Evolutionary conservation across 208 protist species (phyloP).

Genomic region (Leishmania tarentolae): DNA sequence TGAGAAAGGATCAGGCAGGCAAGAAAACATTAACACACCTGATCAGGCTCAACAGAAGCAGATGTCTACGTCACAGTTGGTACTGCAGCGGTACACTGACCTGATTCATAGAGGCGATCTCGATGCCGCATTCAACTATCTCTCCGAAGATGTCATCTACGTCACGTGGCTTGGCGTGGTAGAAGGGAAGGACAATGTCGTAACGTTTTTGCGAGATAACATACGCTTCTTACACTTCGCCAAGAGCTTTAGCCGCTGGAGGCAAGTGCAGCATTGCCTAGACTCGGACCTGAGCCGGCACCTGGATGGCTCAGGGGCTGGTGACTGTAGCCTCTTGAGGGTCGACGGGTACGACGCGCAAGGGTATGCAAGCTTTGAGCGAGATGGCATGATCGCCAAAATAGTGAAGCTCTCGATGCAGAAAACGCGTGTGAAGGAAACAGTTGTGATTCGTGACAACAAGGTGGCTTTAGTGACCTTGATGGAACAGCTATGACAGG

Average conservation of each 20-base stretch:
- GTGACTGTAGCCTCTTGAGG: conserved; percentile 29
- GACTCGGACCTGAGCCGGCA: conserved; percentile 29
- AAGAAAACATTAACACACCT: background rate
- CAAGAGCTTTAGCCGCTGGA: conserved; percentile 68
- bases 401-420: conserved; percentile 49
- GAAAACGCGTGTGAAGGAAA: conserved; percentile 59
- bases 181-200: conserved; percentile 73
- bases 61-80: conserved; percentile 61
- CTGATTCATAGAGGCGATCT: conserved; percentile 57
- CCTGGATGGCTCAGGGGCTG: conserved; percentile 1
- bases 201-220: conserved; percentile 79
- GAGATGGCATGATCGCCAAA: conserved; percentile 60
- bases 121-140: conserved; percentile 62
- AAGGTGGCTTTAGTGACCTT: conserved; percentile 62
- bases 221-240: conserved; percentile 71
- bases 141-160: conserved; percentile 75
- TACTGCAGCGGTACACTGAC: conserved; percentile 65
- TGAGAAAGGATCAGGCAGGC: background rate
- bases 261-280: conserved; percentile 72
- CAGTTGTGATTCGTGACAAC: conserved; percentile 61
- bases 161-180: conserved; percentile 82
- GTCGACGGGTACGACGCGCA: conserved; percentile 68
- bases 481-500: conserved; percentile 44
- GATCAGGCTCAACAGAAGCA: background rate
- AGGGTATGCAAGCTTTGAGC: conserved; percentile 80